Percentiles rank a stretch among this genome's conserved stretches.
phyloP scores from a whole-genome alignment of 2,329 filamentous ascomycete genomes.

The Fusarium transvaalense region DNA sequence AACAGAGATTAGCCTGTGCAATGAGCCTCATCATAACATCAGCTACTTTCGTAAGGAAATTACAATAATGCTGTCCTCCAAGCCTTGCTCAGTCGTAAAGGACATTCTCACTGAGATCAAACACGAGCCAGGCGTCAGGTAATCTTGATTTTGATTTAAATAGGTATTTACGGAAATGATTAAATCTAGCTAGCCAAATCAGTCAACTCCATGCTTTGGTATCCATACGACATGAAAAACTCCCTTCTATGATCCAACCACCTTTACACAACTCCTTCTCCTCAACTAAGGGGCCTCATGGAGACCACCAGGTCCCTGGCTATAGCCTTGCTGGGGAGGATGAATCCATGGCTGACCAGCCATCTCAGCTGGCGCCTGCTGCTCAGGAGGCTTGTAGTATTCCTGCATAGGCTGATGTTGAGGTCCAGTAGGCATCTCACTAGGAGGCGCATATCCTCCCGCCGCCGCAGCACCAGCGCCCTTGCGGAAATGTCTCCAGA shows the following conservation, averaged over 20 bases:
- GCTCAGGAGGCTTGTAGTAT: slow-evolving; percentile 27
- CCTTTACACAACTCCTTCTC: not conserved
- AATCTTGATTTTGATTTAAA: slow-evolving; percentile 4
- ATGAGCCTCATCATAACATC: too few relatives aligned
- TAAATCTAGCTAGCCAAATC: not conserved
- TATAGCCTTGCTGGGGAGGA: slow-evolving; percentile 13
- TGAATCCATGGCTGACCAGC: slow-evolving; percentile 28
- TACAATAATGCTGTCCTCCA: too few relatives aligned
- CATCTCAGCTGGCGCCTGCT: slow-evolving; percentile 24
- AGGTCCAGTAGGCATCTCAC: slow-evolving; percentile 9
- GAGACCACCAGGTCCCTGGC: slow-evolving; percentile 25
- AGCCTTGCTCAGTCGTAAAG: too few relatives aligned
- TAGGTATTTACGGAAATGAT: slow-evolving; percentile 3
- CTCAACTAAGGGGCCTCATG: slow-evolving; percentile 30
- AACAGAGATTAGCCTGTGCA: too few relatives aligned
- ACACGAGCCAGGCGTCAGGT: not conserved
- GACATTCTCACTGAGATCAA: too few relatives aligned
- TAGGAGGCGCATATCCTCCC: slow-evolving; percentile 9
- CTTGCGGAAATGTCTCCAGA: slow-evolving; percentile 40
- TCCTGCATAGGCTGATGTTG: slow-evolving; percentile 23
- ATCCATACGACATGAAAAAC: not conserved
- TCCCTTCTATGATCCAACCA: not conserved
- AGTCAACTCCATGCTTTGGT: slow-evolving; percentile 32
- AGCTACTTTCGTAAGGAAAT: too few relatives aligned
- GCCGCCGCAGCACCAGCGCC: not conserved